Evolutionary conservation across 176 grass and related monocot species (phyloP), one percentile per base, ranked within the genome.

Genomic region (Triticum aestivum): DNA sequence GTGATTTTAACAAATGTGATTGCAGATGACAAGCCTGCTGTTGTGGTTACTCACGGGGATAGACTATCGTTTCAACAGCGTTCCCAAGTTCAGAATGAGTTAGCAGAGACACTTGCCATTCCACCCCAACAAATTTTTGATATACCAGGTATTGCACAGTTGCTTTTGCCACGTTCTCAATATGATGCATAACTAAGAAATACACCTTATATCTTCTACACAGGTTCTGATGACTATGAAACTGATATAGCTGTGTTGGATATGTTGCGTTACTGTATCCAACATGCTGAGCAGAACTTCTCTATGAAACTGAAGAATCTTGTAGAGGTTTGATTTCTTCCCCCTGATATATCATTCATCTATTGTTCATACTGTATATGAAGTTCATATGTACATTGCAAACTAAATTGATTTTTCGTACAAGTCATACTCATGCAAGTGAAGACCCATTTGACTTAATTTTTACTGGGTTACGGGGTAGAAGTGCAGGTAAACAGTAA

Each of bases 201-300:
- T 20, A 47, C 18, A 54, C 44, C n/a, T 51, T 38, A 88, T 79
- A 75, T 38, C 29, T 82, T 80, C 29, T 86, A 77, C 72, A 39
- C 87, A 94, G 92, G 87, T 54, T 85, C 10, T 56, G 83, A 89
- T 80, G 82, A 88, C 63, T 73, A 86, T 33, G 37, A 90, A 73
- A 94, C 87, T 30, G 89, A 94, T 66, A 41, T 88, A 78, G 85
- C 74, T 49, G 39, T 94, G 70, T 68, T 94, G 92, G 87, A 89
- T 87, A 92, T 94, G 87, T 18, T 94, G 86, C 82, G 61, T 77
- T 92, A 91, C 88, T 94, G 81, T 59, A 83, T 89, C 79, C 87
- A 89, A 77, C 90, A 88, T 90, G 89, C 92, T 66, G 89, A 94
- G 38, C 85, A 89, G 61, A 94, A 94, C 61, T 76, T 94, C 80